Percentiles rank a stretch among this genome's conserved stretches.
Conservation (phyloP, 2,329 filamentous ascomycete genomes). For the Xylaria sp. region DNA sequence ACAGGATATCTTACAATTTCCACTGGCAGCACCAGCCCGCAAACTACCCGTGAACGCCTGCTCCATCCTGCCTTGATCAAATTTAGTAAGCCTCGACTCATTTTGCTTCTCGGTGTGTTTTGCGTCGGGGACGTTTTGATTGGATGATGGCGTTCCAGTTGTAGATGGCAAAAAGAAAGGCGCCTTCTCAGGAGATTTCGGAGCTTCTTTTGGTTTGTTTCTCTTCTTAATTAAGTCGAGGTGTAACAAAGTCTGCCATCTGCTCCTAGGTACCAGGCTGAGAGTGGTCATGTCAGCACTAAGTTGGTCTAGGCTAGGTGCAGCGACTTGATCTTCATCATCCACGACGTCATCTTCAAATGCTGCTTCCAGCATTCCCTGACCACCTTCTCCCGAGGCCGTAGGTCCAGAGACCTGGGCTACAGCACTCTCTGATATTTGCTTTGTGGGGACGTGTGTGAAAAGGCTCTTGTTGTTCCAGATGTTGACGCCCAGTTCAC, state of each 20-base stretch:
- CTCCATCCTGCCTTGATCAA: slow-evolving; percentile 64
- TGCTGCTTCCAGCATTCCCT: slow-evolving; percentile 76
- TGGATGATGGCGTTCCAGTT: slow-evolving; percentile 41
- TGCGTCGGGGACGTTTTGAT: slow-evolving; percentile 37
- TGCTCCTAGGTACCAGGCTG: slow-evolving; percentile 84
- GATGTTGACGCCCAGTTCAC: slow-evolving; percentile 84
- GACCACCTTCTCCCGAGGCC: slow-evolving; percentile 80
- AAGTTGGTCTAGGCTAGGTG: slow-evolving; percentile 74
- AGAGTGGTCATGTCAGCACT: slow-evolving; percentile 84
- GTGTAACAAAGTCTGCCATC: slow-evolving; percentile 94
- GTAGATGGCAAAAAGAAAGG: slow-evolving; percentile 90
- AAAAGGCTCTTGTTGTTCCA: slow-evolving; percentile 97
- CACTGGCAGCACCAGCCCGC: slow-evolving; percentile 56
- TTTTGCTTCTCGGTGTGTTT: slow-evolving; percentile 39
- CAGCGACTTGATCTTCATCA: slow-evolving; percentile 59
- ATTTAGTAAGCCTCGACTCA: slow-evolving; percentile 70
- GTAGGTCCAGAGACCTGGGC: slow-evolving; percentile 70
- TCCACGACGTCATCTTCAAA: slow-evolving; percentile 63
- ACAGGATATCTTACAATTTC: slow-evolving; percentile 62
- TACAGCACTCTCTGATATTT: slow-evolving; percentile 80
- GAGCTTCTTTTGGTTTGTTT: slow-evolving; percentile 91
- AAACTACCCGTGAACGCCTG: slow-evolving; percentile 65
- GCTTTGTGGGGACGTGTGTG: slow-evolving; percentile 82
- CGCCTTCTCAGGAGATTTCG: slow-evolving; percentile 90
- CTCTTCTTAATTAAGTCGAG: slow-evolving; percentile 90